Base-by-base conservation (phyloP, 176 grass and related monocot genomes). In the Aegilops longissima region DNA sequence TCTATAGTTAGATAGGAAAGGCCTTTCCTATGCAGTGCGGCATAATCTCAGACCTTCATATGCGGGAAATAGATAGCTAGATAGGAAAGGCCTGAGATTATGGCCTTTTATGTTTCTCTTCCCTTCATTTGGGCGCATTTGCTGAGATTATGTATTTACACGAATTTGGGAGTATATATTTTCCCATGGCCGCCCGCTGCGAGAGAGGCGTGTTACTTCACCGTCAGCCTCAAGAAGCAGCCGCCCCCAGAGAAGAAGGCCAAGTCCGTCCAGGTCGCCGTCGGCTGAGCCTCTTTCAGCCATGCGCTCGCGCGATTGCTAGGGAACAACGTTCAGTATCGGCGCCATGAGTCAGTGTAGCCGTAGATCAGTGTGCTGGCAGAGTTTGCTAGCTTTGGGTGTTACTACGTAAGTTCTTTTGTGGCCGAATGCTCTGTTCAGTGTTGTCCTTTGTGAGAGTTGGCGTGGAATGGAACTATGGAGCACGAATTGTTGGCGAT, bases 161-260 rank as follows among this genome's bases (percentile, higher is more conserved):
- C n/a, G n/a, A n/a, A n/a, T n/a, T n/a, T n/a, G n/a, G n/a, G n/a
- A n/a, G n/a, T n/a, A n/a, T n/a, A 27, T 27, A 27, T 27, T 27
- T 27, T 27, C 27, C 77, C 49, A 76, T 95, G 80, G 62, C 84
- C 1, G 88, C 91, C 24, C 91, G 80, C 36, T 95, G 88, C 63
- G 91, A 95, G 88, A 91, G 91, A 77, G 90, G 93, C 1, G 82
- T 98, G 83, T 27, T 27, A 27, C 27, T 90, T 95, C 21, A 89
- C 86, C 2, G 84, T 98, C 62, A 86, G 73, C 12, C 82, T 95
- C 29, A 82, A 84, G 78, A 95, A 95, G 92, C 80, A 18, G 66
- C 96, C 76, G 4, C 93, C 96, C 76, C 88, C 84, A n/a, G 92
- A 95, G 86, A 90, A 86, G 85, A 94, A 89, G 84, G 80, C 56